Conservation (phyloP, 2,329 filamentous ascomycete genomes). For the Fusarium sp. region DNA sequence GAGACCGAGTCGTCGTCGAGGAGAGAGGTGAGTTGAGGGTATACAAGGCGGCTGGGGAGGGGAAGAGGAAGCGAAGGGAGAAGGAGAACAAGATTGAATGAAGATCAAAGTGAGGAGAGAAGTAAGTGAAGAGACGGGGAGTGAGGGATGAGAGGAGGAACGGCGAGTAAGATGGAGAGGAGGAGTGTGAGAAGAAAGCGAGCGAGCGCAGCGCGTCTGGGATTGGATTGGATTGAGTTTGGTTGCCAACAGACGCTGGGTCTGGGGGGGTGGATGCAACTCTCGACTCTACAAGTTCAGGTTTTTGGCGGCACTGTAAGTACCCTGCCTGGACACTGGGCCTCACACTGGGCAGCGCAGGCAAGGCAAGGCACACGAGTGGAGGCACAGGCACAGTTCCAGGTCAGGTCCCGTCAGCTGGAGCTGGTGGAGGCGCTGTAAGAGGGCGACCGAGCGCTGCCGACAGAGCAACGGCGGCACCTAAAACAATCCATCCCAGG, state of each 20-base stretch:
- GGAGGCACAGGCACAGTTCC: slow-evolving; percentile 24
- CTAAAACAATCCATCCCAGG: slow-evolving; percentile 26
- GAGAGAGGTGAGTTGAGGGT: slow-evolving; percentile 24
- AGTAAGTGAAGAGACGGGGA: slow-evolving; percentile 18
- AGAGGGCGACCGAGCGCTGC: slow-evolving; percentile 29
- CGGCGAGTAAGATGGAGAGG: slow-evolving; percentile 24
- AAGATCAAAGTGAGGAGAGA: slow-evolving; percentile 42
- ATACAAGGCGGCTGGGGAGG: slow-evolving; percentile 31
- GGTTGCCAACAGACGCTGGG: slow-evolving; percentile 39
- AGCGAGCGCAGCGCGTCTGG: slow-evolving; percentile 33
- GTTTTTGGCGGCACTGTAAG: slow-evolving; percentile 20
- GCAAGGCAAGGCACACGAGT: slow-evolving; percentile 18
- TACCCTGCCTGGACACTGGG: slow-evolving; percentile 16
- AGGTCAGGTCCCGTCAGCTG: slow-evolving; percentile 17
- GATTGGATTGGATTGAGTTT: slow-evolving; percentile 46
- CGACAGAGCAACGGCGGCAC: slow-evolving; percentile 42
- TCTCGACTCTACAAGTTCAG: neutral
- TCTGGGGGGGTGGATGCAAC: slow-evolving; percentile 34
- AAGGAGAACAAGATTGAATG: slow-evolving; percentile 27
- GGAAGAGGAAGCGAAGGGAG: slow-evolving; percentile 25
- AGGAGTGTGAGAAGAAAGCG: slow-evolving; percentile 26
- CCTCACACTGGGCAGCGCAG: slow-evolving; percentile 11
- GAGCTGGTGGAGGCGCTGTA: slow-evolving; percentile 30
- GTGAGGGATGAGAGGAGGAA: slow-evolving; percentile 34
- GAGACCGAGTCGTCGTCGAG: slow-evolving; percentile 35